Evolutionary conservation across 805 yeast genomes (phyloP).

Genomic region (Sungouiella blattae): DNA sequence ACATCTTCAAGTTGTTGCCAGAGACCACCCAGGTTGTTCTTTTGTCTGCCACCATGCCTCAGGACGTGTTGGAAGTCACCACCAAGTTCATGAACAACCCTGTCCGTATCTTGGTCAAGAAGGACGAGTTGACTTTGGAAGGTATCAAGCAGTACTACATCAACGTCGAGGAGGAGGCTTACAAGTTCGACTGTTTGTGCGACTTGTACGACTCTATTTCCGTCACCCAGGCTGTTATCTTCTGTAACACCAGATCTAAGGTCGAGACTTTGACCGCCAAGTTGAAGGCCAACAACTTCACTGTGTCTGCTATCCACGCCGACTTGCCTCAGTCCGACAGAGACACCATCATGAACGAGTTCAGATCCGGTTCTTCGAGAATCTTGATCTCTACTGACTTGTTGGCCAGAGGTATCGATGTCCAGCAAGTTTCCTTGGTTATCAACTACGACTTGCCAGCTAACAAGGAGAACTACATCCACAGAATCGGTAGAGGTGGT

Average conservation of each 20-base stretch:
- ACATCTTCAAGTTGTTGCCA: constrained; percentile 86
- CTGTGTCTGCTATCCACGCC: constrained; percentile 93
- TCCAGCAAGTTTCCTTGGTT: constrained; percentile 93
- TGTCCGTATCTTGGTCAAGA: constrained; percentile 87
- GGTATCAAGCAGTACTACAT: constrained; percentile 92
- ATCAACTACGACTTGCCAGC: constrained; percentile 91
- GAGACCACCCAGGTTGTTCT: constrained; percentile 90
- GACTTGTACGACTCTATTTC: constrained; percentile 94
- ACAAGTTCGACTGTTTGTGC: constrained; percentile 91
- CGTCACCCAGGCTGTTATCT: constrained; percentile 95
- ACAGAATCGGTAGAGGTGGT: constrained; percentile 97
- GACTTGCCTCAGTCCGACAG: constrained; percentile 94
- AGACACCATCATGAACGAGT: constrained; percentile 92
- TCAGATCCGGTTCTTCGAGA: constrained; percentile 90
- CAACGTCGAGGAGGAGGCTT: constrained; percentile 88
- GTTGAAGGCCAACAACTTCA: constrained; percentile 75
- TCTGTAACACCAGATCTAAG: constrained; percentile 93
- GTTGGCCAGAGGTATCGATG: constrained; percentile 75
- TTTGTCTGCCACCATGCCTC: constrained; percentile 91
- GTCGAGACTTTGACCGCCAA: constrained; percentile 84
- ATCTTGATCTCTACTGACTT: constrained; percentile 91
- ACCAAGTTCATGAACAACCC: constrained; percentile 93
- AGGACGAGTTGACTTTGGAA: constrained; percentile 92
- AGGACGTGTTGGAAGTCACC: constrained; percentile 87
- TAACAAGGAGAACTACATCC: constrained; percentile 90